These are phyloP conservation scores for Penicillium concentricum DNA, from an alignment of 2,329 filamentous ascomycete species.

Conservation along the genomic window DNA sequence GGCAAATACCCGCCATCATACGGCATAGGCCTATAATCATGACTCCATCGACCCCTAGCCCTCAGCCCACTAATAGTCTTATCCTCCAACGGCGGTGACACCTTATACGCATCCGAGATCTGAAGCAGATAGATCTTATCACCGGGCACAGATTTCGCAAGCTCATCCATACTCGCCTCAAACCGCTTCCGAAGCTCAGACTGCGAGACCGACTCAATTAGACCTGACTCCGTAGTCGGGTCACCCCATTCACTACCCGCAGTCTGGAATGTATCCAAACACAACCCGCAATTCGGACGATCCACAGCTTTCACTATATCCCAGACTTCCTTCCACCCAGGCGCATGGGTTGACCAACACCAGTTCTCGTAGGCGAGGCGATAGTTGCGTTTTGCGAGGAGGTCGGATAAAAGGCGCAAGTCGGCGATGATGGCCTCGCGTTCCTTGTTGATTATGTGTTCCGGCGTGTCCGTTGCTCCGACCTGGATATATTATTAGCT, in stretches of 20 bases:
- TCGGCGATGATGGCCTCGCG: constrained; percentile 58
- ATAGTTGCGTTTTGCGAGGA: constrained; percentile 57
- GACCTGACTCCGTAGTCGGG: constrained; percentile 62
- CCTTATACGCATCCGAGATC: constrained; percentile 71
- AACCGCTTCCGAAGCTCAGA: constrained; percentile 54
- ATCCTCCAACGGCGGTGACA: constrained; percentile 55
- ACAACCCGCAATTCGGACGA: constrained; percentile 67
- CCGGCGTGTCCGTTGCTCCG: constrained; percentile 63
- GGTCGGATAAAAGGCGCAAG: constrained; percentile 62
- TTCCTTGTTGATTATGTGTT: constrained; percentile 51
- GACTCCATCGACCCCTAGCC: constrained; percentile 68
- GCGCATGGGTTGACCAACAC: constrained; percentile 74
- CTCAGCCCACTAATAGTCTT: constrained; percentile 55
- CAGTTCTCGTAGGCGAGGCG: constrained; percentile 76
- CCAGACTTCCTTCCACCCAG: constrained; percentile 69
- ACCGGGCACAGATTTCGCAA: constrained; percentile 58
- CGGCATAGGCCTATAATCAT: constrained; percentile 67
- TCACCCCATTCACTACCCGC: constrained; percentile 72
- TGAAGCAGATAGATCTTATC: constrained; percentile 75
- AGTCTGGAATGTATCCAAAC: constrained; percentile 75
- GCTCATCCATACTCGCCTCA: constrained; percentile 54
- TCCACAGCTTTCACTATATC: constrained; percentile 63
- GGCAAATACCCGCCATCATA: constrained; percentile 71
- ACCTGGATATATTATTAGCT: constrained; percentile 39
- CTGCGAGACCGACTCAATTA: constrained; percentile 50